phyloP scores from a whole-genome alignment of 2,329 filamentous ascomycete genomes.

The Pestalotiopsis sp. region DNA sequence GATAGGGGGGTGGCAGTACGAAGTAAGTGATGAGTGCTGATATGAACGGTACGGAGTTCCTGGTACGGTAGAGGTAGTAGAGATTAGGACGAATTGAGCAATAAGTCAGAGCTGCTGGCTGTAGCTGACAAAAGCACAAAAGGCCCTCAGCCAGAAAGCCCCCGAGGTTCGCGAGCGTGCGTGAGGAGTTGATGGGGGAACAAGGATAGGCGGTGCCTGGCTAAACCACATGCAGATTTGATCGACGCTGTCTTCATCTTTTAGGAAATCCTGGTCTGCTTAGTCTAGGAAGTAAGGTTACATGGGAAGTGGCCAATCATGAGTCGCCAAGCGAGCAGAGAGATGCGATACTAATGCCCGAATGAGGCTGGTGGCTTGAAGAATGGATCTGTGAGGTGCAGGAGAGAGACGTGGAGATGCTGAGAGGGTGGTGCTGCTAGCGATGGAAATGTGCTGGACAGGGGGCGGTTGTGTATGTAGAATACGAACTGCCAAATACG shows the following conservation, averaged over 20 bases:
- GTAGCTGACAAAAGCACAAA: too few relatives aligned
- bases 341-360: not conserved
- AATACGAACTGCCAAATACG: conserved; percentile 9
- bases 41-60: too few relatives aligned
- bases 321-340: not conserved
- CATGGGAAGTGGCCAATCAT: not conserved
- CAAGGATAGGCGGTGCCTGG: not conserved
- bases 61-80: too few relatives aligned
- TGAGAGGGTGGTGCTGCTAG: not conserved
- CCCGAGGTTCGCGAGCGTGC: too few relatives aligned
- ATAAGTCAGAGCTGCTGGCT: too few relatives aligned
- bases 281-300: not conserved
- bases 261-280: not conserved
- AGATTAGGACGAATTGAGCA: too few relatives aligned
- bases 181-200: not conserved
- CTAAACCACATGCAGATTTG: conserved; percentile 1
- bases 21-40: too few relatives aligned
- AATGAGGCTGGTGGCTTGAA: conserved; percentile 6
- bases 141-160: too few relatives aligned
- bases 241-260: conserved; percentile 4
- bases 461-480: not conserved
- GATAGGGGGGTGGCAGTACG: too few relatives aligned
- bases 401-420: not conserved
- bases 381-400: not conserved
- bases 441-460: not conserved